These are phyloP conservation scores for Phylloporus sp. DNA, from an alignment of 768 basidiomycete species.

Conservation along the genomic window DNA sequence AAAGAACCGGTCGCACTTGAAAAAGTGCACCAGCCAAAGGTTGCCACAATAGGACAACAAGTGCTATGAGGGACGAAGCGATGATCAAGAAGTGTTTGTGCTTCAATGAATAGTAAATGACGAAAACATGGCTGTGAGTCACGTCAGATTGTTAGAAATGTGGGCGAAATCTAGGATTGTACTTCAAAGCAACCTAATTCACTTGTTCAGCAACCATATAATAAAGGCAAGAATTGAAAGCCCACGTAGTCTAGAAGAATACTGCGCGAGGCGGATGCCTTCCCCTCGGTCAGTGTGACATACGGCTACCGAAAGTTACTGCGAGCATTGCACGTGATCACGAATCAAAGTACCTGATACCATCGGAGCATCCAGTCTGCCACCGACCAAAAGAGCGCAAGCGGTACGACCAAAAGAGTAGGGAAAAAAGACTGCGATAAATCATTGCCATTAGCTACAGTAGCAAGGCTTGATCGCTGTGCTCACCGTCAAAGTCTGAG, in stretches of 20 bases:
- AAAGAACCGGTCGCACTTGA: conserved; percentile 20
- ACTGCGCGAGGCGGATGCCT: conserved; percentile 50
- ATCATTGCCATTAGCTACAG: neutral
- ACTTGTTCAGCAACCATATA: conserved; percentile 1
- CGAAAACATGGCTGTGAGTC: conserved; percentile 36
- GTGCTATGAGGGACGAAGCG: conserved; percentile 46
- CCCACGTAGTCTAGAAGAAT: conserved; percentile 65
- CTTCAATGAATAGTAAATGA: conserved; percentile 42
- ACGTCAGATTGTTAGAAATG: conserved; percentile 1
- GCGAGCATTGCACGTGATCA: neutral
- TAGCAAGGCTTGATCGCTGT: neutral
- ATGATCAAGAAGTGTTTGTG: conserved; percentile 53
- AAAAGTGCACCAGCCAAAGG: conserved; percentile 47
- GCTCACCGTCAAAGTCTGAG: conserved; percentile 42
- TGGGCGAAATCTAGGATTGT: neutral
- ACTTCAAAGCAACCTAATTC: conserved; percentile 43
- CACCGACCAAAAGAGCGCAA: conserved; percentile 45
- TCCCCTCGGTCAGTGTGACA: conserved; percentile 49
- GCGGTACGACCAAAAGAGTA: conserved; percentile 44
- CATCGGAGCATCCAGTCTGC: conserved; percentile 51
- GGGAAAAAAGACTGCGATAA: conserved; percentile 61
- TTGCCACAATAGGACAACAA: conserved; percentile 46
- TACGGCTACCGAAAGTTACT: conserved; percentile 47
- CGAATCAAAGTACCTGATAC: conserved; percentile 46
- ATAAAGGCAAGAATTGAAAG: neutral